Evolutionary conservation across 805 yeast genomes (phyloP), one percentile per base, ranked within the genome.

Genomic region (Yarrowia sp.): DNA sequence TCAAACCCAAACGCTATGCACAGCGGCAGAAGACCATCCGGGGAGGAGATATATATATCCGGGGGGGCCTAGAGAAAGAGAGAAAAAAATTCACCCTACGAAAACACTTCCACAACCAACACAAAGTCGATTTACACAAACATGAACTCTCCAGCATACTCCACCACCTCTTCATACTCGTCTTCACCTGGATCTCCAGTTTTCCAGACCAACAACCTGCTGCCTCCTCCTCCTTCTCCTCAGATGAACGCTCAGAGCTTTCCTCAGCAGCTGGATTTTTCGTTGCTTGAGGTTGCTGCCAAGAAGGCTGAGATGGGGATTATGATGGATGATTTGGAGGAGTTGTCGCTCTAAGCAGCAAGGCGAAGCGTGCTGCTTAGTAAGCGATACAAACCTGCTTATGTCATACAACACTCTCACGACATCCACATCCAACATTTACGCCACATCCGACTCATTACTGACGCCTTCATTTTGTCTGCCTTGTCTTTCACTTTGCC

Each of bases 271-370:
- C 42, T 32, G 7, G 61, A 60, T 44, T 66, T 70, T 17, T 73
- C 74, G 65, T 69, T 74, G 13, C 68, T 74, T 13, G 72, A 70
- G 35, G 77, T 73, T 50, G 76, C 76, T 0, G 76, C 75, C 22
- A 67, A 69, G 51, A 53, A 76, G 51, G 76, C 76, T 10, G 75
- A 74, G 64, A 70, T 74, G 70, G 72, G 71, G 28, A 68, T 69
- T 22, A 65, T 74, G 43, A 67, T 71, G n/a, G 65, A 66, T 22
- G 75, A 74, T 51, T 58, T 74, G 8, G 68, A 68, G 51, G 66
- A 50, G 6, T 47, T 68, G 10, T 33, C 64, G 8, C 15, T 58
- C 31, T 58, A 35, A 33, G 22, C 17, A 10, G 10, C 38, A 6
- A 10, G 8, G 38, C 38, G 38, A 35, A 35, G 13, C 38, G 13